phyloP scores from a whole-genome alignment of 2,329 filamentous ascomycete species.

The Pseudocercospora ulei region DNA sequence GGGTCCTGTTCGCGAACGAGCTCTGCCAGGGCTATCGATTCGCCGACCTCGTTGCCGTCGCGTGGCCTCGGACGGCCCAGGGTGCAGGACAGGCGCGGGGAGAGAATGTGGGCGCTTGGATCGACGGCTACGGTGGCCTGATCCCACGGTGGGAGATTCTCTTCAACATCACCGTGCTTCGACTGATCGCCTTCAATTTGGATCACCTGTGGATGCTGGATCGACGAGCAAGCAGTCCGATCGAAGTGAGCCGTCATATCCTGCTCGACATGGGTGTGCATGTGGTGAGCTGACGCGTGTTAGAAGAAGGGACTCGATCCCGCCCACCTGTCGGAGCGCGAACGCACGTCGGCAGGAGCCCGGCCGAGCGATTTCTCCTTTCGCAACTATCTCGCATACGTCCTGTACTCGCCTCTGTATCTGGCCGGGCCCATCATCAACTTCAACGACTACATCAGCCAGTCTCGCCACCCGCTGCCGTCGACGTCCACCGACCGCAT shows the following conservation, averaged over 20 bases:
- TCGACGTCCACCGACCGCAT: conserved; percentile 61
- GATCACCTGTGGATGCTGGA: conserved; percentile 90
- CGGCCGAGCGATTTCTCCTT: conserved; percentile 61
- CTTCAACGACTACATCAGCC: conserved; percentile 95
- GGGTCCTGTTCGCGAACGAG: conserved; percentile 81
- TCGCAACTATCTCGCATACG: conserved; percentile 80
- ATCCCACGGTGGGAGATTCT: conserved; percentile 89
- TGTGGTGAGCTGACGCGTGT: conserved; percentile 49
- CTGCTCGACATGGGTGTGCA: neutral
- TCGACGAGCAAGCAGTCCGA: conserved; percentile 51
- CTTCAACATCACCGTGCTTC: conserved; percentile 89
- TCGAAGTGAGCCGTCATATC: conserved; percentile 59
- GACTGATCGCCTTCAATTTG: conserved; percentile 91
- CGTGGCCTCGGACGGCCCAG: conserved; percentile 39
- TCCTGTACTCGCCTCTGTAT: conserved; percentile 86
- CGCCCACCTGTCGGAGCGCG: conserved; percentile 73
- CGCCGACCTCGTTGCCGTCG: conserved; percentile 49
- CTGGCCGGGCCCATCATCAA: conserved; percentile 87
- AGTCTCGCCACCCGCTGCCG: conserved; percentile 62
- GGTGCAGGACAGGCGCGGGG: conserved; percentile 32
- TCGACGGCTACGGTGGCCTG: conserved; percentile 75
- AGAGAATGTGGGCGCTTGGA: conserved; percentile 54
- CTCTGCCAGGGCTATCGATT: conserved; percentile 68
- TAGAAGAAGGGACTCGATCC: conserved; percentile 98
- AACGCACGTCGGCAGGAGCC: conserved; percentile 70